phyloP scores from a whole-genome alignment of 1,284 basidiomycete species.

The Phellopilus nigrolimitatus region DNA sequence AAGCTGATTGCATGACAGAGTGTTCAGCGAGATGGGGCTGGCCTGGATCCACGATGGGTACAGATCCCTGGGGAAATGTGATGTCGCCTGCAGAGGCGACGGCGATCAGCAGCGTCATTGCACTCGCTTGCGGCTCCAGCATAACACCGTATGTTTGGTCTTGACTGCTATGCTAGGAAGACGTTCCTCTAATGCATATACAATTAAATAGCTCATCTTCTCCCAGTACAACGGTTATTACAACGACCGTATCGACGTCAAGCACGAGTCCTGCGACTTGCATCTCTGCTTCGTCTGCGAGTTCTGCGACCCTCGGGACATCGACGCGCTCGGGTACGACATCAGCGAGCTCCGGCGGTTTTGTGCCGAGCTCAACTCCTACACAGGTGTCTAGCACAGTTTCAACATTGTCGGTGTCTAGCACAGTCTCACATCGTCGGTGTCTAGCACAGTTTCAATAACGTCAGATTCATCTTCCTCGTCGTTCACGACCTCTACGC shows the following conservation, averaged over 20 bases:
- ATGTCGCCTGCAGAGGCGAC: constrained; percentile 4
- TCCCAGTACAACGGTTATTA: no score
- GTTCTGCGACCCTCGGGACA: no score
- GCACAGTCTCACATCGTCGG: no score
- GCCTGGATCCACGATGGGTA: constrained; percentile 45
- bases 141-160: not conserved
- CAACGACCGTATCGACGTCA: no score
- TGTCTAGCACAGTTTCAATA: not conserved
- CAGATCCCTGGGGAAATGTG: constrained; percentile 46
- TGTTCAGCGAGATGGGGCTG: constrained; percentile 50
- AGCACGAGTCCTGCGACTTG: not conserved
- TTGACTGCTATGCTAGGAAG: not conserved
- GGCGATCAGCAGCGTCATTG: not conserved
- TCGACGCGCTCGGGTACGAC: no score
- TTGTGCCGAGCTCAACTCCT: not conserved
- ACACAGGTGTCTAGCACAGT: not conserved
- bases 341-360: not conserved
- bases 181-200: not conserved
- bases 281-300: not conserved
- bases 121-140: constrained; percentile 1
- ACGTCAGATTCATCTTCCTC: no score
- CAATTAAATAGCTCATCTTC: not conserved
- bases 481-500: no score
- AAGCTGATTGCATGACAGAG: constrained; percentile 26
- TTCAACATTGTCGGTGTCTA: no score